Percentiles rank a stretch among this genome's conserved stretches.
These are phyloP conservation scores for Phytopythium montanum DNA, from an alignment of 352 stramenopile genomes.

Conservation along the genomic window DNA sequence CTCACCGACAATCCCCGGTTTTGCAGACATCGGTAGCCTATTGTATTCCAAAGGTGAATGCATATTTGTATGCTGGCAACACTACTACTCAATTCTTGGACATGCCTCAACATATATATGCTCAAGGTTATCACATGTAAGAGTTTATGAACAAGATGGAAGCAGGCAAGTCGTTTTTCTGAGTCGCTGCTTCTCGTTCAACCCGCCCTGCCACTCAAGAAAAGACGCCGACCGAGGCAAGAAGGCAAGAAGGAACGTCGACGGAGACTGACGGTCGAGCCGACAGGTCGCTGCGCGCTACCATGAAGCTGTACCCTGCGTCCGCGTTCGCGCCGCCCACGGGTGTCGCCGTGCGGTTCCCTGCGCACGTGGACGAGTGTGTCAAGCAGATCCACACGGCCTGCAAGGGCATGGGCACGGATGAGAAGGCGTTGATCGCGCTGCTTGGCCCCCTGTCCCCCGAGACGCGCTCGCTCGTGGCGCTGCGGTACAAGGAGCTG, in stretches of 20 bases:
- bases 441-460: constrained; percentile 69
- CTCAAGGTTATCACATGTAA: no score
- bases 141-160: no score
- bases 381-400: constrained; percentile 67
- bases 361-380: constrained; percentile 49
- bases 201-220: background rate
- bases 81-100: no score
- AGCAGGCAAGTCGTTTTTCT: background rate
- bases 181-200: background rate
- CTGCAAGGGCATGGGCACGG: constrained; percentile 65
- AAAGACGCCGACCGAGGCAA: background rate
- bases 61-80: no score
- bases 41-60: no score
- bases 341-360: constrained; percentile 34
- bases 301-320: constrained; percentile 56
- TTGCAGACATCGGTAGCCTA: no score
- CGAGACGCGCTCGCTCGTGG: constrained; percentile 63
- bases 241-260: background rate
- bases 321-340: constrained; percentile 54
- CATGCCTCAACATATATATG: no score
- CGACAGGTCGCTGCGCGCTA: constrained; percentile 7
- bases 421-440: constrained; percentile 68
- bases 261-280: background rate
- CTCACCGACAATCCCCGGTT: no score
- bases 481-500: constrained; percentile 66